A percentile compares a stretch with the other conserved stretches of the same genome.
These are phyloP conservation scores for Ceratobasidium sp. DNA, from an alignment of 1,284 basidiomycete genomes.

Conservation along the genomic window DNA sequence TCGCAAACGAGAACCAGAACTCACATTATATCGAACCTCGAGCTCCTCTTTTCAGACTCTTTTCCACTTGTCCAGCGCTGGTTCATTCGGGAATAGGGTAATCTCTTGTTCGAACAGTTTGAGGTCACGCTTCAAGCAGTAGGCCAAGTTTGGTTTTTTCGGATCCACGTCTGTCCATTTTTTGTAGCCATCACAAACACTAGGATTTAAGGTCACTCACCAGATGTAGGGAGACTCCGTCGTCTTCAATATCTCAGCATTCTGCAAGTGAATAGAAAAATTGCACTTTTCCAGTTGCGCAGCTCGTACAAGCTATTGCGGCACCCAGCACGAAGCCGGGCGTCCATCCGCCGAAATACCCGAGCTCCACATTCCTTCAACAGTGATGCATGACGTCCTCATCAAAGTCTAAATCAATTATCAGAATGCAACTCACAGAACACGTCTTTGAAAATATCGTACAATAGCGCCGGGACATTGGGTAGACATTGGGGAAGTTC, in stretches of 20 bases:
- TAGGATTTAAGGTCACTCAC: background rate
- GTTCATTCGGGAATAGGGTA: background rate
- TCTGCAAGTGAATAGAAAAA: background rate
- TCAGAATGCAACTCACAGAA: background rate
- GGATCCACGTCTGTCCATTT: background rate
- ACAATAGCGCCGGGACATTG: background rate
- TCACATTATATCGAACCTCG: background rate
- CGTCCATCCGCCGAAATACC: background rate
- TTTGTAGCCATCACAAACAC: background rate
- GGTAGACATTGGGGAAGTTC: constrained; percentile 9
- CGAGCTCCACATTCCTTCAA: background rate
- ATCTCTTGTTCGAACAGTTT: background rate
- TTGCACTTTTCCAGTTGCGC: background rate
- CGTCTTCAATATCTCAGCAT: background rate
- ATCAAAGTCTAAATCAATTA: background rate
- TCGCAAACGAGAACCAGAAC: background rate
- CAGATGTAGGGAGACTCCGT: background rate
- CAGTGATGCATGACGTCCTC: background rate
- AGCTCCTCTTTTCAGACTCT: background rate
- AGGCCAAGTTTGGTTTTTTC: background rate
- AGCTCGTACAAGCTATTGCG: background rate
- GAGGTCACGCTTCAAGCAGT: background rate
- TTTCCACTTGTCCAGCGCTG: background rate
- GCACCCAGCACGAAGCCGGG: background rate
- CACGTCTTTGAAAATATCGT: constrained; percentile 8